Evolutionary conservation across 768 basidiomycete genomes (phyloP).

Genomic region (Collybiopsis luxurians): DNA sequence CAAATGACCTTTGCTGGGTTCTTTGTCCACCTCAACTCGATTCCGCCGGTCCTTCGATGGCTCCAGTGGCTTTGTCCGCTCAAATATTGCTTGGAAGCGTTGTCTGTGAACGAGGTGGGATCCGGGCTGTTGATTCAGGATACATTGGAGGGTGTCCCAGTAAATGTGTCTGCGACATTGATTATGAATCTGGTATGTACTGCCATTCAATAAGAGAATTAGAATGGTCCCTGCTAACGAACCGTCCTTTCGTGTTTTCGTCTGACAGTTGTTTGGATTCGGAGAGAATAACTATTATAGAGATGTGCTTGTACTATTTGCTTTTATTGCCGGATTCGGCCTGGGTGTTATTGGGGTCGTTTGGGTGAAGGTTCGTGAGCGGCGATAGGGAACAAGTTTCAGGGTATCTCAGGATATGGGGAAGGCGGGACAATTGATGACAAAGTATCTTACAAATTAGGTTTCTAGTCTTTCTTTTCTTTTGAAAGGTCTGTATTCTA

Average conservation of each 20-base stretch:
- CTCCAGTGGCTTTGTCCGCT: slow-evolving; percentile 87
- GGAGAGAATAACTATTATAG: slow-evolving; percentile 79
- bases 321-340: slow-evolving; percentile 79
- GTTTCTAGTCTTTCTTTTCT: too few relatives aligned
- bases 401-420: too few relatives aligned
- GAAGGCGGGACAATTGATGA: too few relatives aligned
- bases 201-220: too few relatives aligned
- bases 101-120: slow-evolving; percentile 89
- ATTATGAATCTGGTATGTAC: slow-evolving; percentile 80
- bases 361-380: slow-evolving; percentile 75
- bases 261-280: slow-evolving; percentile 79
- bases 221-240: neutral
- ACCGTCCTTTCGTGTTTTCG: slow-evolving; percentile 5
- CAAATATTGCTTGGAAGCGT: slow-evolving; percentile 81
- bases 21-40: slow-evolving; percentile 82
- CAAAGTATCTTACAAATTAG: too few relatives aligned
- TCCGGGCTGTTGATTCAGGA: slow-evolving; percentile 85
- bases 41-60: slow-evolving; percentile 93
- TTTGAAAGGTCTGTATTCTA: too few relatives aligned
- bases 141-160: slow-evolving; percentile 74
- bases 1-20: slow-evolving; percentile 92
- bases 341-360: slow-evolving; percentile 71
- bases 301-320: slow-evolving; percentile 85
- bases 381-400: slow-evolving; percentile 50
- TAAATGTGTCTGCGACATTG: slow-evolving; percentile 73